Percentiles rank a stretch among this genome's conserved stretches.
Conservation (phyloP, 2,329 filamentous ascomycete genomes). For the Botrytis fabae region DNA sequence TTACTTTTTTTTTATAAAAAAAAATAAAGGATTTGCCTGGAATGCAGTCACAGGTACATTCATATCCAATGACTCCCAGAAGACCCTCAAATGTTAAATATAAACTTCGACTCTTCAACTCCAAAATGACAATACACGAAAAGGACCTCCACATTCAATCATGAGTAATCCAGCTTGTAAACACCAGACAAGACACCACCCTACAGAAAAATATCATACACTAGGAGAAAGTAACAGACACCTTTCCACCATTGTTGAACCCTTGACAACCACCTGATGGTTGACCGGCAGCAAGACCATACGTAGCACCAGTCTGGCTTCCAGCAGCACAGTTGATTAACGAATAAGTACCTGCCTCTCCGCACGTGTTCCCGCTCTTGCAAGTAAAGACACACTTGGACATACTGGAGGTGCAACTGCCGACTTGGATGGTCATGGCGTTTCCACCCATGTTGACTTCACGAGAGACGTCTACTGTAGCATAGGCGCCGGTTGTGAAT, state of each 20-base stretch:
- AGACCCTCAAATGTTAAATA: background rate
- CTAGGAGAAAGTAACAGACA: conserved; percentile 15
- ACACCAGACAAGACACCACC: background rate
- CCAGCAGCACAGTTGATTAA: conserved; percentile 16
- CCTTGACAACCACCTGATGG: conserved; percentile 25
- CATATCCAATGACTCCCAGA: background rate
- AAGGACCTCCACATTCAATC: background rate
- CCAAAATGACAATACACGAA: conserved; percentile 1
- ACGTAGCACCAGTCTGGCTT: conserved; percentile 15
- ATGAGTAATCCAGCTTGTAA: background rate
- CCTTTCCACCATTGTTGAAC: conserved; percentile 17
- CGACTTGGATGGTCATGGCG: conserved; percentile 20
- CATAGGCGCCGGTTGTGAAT: conserved; percentile 24
- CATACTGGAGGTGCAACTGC: conserved; percentile 19
- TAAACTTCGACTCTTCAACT: background rate
- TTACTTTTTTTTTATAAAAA: background rate
- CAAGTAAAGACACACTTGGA: conserved; percentile 17
- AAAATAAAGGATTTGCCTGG: background rate
- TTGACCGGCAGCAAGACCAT: background rate
- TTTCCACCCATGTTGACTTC: conserved; percentile 26
- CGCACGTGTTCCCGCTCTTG: conserved; percentile 11
- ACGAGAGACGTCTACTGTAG: conserved; percentile 24
- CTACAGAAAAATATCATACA: background rate
- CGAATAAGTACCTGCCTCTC: conserved; percentile 10
- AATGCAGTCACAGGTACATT: background rate